Base-by-base conservation (phyloP, 139 green algal genomes). In the Chlorella sp. region DNA sequence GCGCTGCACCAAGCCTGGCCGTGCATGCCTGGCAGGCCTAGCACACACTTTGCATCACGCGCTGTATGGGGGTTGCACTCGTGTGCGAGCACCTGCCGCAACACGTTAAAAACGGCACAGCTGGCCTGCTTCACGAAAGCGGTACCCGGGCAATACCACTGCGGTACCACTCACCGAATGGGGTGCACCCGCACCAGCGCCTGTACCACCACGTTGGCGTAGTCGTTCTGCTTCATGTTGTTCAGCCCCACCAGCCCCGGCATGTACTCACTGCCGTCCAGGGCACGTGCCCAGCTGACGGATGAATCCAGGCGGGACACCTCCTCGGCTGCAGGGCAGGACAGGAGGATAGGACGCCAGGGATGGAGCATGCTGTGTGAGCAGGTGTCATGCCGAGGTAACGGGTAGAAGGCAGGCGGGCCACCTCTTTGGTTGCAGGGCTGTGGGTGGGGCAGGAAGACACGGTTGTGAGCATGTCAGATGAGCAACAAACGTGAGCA, bases 241-340 rank as follows among this genome's bases (percentile, higher is more conserved):
- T 99, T 99, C 40, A 99, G 92, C 1, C 98, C 98, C 75, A 99
- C 96, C 92, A 98, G 92, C 0, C 97, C 97, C 0, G 97, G 97
- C 96, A 99, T 99, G 95, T 98, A 99, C 89, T 99, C 97, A 16
- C 89, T 96, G 80, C 98, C 97, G 86, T 99, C 98, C 89, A 99
- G 93, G 16, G 97, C 95, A 9, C 97, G 92, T 18, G 95, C 93
- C 98, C 98, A 99, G 77, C 87, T 94, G 32, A 96, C 93, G 3
- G 94, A 91, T 26, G 11, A 86, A 87, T 96, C 95, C 77, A 97
- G 60, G 30, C 76, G 84, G 28, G 40, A 34, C 57, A 95, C 82
- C 85, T 95, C 91, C 39, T 81, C 84, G 28, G 84, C 84, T 88
- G 84, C 66, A 81, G 68, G 48, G 21, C 9, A 28, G 48, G 48